Conservation (phyloP, 352 stramenopile species). For the Globisporangium camurandrum region DNA sequence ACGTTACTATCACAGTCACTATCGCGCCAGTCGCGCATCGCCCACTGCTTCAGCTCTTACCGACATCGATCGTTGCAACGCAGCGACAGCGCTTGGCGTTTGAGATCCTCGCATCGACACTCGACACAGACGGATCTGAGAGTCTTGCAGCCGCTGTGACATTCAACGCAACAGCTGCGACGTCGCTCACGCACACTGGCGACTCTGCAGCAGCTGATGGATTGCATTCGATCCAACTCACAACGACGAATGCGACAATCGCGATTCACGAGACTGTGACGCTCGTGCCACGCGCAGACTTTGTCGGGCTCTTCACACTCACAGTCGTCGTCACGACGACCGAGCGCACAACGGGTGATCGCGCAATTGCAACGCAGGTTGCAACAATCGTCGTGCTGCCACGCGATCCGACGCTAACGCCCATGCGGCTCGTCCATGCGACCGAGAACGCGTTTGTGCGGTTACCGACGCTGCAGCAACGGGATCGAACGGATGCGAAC, state of each 20-base stretch:
- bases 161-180: too few species aligned
- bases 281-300: constrained; percentile 27
- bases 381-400: constrained; percentile 23
- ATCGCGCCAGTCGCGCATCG: too few species aligned
- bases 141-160: too few species aligned
- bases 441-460: constrained; percentile 28
- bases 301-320: constrained; percentile 29
- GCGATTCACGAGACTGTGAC: constrained; percentile 14
- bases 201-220: neutral
- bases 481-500: constrained; percentile 25
- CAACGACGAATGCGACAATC: constrained; percentile 7
- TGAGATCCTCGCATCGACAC: too few species aligned
- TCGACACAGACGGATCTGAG: too few species aligned
- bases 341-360: constrained; percentile 26
- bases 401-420: constrained; percentile 18
- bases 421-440: constrained; percentile 11
- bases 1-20: too few species aligned
- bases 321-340: constrained; percentile 26
- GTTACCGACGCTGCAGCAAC: constrained; percentile 29
- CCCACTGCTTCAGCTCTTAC: too few species aligned
- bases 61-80: too few species aligned
- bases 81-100: too few species aligned
- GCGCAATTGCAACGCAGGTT: constrained; percentile 7
- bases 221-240: neutral
- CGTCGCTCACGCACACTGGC: too few species aligned